A percentile compares a stretch with the other conserved stretches of the same genome.
Conservation (phyloP, 1,284 basidiomycete genomes). For the Apiotrichum brassicae region DNA sequence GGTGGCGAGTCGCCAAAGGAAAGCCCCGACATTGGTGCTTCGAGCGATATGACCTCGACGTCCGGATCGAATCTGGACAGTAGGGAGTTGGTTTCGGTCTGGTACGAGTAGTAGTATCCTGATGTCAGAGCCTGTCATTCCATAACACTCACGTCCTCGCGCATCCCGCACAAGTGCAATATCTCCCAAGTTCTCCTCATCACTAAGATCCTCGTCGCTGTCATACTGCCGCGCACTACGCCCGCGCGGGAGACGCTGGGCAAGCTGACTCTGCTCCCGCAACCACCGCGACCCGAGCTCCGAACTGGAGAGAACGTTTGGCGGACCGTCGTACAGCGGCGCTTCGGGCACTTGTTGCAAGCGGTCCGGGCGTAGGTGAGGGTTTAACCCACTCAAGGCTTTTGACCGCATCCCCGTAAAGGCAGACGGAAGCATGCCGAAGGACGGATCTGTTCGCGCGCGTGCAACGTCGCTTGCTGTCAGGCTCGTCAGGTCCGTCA, state of each 20-base stretch:
- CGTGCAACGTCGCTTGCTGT: neutral
- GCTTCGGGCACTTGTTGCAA: neutral
- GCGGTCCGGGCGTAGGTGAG: neutral
- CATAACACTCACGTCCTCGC: constrained; percentile 37
- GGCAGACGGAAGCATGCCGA: no score
- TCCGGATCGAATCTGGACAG: constrained; percentile 24
- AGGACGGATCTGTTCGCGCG: no score
- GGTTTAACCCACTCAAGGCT: neutral
- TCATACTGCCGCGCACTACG: constrained; percentile 20
- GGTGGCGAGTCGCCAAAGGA: constrained; percentile 6
- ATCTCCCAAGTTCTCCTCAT: constrained; percentile 37
- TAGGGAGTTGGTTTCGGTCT: constrained; percentile 29
- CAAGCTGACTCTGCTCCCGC: constrained; percentile 63
- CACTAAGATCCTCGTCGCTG: constrained; percentile 36
- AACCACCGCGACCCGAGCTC: constrained; percentile 73
- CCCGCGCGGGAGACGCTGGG: constrained; percentile 18
- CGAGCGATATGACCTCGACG: constrained; percentile 3
- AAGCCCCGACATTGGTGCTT: neutral
- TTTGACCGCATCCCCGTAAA: neutral
- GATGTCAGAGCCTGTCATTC: neutral
- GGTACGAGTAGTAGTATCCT: constrained; percentile 47
- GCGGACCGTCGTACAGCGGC: constrained; percentile 9
- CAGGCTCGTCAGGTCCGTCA: neutral
- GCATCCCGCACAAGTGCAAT: constrained; percentile 40
- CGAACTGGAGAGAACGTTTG: constrained; percentile 33